Base-by-base conservation (phyloP, 2,329 filamentous ascomycete species). In the Helicocarpus griseus region DNA sequence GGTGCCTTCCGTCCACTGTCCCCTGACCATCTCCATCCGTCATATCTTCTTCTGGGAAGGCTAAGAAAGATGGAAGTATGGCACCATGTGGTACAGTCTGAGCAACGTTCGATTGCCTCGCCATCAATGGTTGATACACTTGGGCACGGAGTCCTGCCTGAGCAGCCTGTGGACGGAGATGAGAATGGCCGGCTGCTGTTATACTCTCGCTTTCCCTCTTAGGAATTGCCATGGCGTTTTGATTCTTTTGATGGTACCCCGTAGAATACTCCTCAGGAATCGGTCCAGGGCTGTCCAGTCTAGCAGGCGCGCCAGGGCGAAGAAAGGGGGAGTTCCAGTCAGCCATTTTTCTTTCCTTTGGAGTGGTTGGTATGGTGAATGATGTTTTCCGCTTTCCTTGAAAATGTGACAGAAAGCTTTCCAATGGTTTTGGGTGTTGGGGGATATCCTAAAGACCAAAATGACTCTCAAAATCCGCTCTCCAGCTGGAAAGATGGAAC, bases 151-250 rank as follows among this genome's bases (percentile, higher is more conserved):
- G n/a, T n/a, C 39, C 22, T 41, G 13, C 39, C 11, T 8, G 21
- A 11, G 13, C 17, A 14, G 22, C 17, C 26, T 26, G 39, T n/a
- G n/a, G n/a, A n/a, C n/a, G n/a, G n/a, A n/a, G n/a, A n/a, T n/a
- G n/a, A n/a, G n/a, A 14, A 26, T 8, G 13, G 21, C 21, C 7
- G 14, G 39, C 4, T n/a, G 39, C 17, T 26, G 39, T 26, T 2
- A 14, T 21, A 7, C 8, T 21, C n/a, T 26, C 5, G 14, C 2
- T 26, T n/a, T 6, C 21, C 14, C 21, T n/a, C 28, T 26, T 31
- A 14, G 17, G 3, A 2, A 26, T 29, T 45, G 5, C 43, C 31
- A 21, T 38, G 54, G 39, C 22, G 58, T 55, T 58, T 38, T 54
- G 56, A 52, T 54, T 54, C 22, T 51, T 52, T 19, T n/a, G 28